These are phyloP conservation scores for Peziza echinospora DNA, from an alignment of 495 filamentous ascomycete genomes.

Conservation along the genomic window DNA sequence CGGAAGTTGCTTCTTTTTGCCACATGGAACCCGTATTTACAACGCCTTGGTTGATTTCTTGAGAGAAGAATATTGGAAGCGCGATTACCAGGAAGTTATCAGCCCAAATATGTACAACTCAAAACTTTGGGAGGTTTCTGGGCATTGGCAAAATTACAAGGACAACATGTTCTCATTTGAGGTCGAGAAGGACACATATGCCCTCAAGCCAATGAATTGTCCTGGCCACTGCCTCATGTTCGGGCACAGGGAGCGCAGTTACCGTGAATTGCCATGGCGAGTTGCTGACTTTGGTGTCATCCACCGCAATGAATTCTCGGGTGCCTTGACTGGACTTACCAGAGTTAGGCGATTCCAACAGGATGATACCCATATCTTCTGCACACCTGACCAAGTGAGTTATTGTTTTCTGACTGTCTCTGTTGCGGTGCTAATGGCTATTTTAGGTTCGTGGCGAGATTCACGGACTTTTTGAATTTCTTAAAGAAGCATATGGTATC, in stretches of 20 bases:
- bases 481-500: conserved; percentile 61
- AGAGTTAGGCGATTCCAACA: conserved; percentile 84
- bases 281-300: conserved; percentile 91
- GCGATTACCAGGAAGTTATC: conserved; percentile 84
- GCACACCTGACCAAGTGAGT: conserved; percentile 49
- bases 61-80: conserved; percentile 71
- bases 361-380: conserved; percentile 91
- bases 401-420: conserved; percentile 1
- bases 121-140: conserved; percentile 76
- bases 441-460: conserved; percentile 65
- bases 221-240: conserved; percentile 71
- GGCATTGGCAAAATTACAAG: conserved; percentile 87
- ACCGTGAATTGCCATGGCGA: conserved; percentile 70
- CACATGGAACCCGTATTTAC: conserved; percentile 76
- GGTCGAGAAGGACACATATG: conserved; percentile 69
- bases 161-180: conserved; percentile 94
- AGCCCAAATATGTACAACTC: conserved; percentile 92
- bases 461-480: conserved; percentile 68
- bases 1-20: conserved; percentile 84
- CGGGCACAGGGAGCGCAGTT: conserved; percentile 53
- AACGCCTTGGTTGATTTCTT: conserved; percentile 67
- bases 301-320: conserved; percentile 85
- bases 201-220: conserved; percentile 96
- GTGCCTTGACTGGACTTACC: conserved; percentile 73
- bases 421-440: conserved; percentile 3